Evolutionary conservation across 441 rosid species (phyloP).

Genomic region (Gossypium laxum): DNA sequence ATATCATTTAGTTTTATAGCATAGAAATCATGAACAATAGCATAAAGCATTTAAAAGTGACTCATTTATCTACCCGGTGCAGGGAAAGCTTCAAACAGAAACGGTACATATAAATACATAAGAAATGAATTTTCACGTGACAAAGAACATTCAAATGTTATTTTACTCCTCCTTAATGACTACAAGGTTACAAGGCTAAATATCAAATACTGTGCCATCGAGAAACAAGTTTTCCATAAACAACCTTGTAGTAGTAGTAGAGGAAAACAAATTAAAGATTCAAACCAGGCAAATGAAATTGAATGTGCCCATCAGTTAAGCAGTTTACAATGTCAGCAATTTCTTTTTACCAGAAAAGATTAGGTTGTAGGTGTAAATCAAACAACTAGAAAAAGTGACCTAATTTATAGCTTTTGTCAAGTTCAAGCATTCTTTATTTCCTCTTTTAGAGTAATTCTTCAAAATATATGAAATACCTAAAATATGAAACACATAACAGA

Average conservation of each 20-base stretch:
- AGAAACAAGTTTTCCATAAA: not conserved
- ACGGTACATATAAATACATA: not conserved
- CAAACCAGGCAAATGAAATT: not conserved
- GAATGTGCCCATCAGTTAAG: not conserved
- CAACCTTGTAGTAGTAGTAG: not conserved
- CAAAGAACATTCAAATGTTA: not conserved
- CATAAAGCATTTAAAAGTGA: not conserved
- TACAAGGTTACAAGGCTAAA: not conserved
- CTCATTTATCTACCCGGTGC: not conserved
- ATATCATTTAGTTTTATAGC: not conserved
- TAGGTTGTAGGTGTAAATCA: conserved; percentile 3
- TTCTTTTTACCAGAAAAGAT: not conserved
- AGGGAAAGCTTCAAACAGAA: not conserved
- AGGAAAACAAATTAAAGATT: not conserved
- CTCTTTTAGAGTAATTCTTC: not conserved
- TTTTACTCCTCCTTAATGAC: not conserved
- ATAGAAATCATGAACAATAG: not conserved
- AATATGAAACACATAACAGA: not conserved
- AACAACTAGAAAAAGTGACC: not conserved
- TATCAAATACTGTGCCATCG: not conserved
- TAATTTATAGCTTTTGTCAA: not conserved
- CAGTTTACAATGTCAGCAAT: not conserved
- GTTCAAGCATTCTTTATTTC: not conserved
- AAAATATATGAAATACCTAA: not conserved
- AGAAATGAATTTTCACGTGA: not conserved